phyloP scores from a whole-genome alignment of 148 eudicot species.

The Amaranthus hypochondriacus region DNA sequence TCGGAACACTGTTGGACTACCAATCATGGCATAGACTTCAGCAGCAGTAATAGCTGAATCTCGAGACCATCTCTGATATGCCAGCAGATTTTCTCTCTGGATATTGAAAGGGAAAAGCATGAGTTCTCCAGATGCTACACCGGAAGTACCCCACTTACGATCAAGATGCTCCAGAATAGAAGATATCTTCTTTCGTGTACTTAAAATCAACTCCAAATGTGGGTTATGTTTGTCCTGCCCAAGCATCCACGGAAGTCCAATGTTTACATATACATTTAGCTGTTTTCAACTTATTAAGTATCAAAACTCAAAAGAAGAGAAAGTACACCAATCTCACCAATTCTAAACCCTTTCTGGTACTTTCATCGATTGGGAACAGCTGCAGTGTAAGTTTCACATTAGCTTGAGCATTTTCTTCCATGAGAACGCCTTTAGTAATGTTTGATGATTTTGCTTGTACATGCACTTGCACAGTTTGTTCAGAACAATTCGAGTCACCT shows the following conservation, averaged over 20 bases:
- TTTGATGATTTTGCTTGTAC: slow-evolving; percentile 30
- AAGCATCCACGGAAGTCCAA: slow-evolving; percentile 15
- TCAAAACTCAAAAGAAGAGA: slow-evolving; percentile 7
- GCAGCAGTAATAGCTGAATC: slow-evolving; percentile 73
- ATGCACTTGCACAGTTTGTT: slow-evolving; percentile 33
- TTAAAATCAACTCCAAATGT: slow-evolving; percentile 86
- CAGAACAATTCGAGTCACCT: slow-evolving; percentile 32
- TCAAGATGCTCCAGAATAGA: slow-evolving; percentile 87
- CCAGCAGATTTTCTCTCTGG: slow-evolving; percentile 54
- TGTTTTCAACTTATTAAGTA: slow-evolving; percentile 9
- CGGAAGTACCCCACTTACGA: slow-evolving; percentile 91
- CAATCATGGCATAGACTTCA: slow-evolving; percentile 69
- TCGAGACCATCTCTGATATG: slow-evolving; percentile 66
- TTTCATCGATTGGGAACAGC: slow-evolving; percentile 86
- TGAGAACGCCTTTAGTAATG: slow-evolving; percentile 25
- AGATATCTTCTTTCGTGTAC: slow-evolving; percentile 81
- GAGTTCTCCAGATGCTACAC: slow-evolving; percentile 63
- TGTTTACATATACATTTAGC: slow-evolving; percentile 7
- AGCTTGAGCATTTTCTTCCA: slow-evolving; percentile 37
- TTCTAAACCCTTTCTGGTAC: slow-evolving; percentile 77
- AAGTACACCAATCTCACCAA: slow-evolving; percentile 38
- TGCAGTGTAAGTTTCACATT: slow-evolving; percentile 70
- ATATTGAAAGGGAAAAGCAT: slow-evolving; percentile 67
- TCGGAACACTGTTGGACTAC: slow-evolving; percentile 78
- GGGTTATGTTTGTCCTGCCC: slow-evolving; percentile 91